Evolutionary conservation across 768 basidiomycete species (phyloP), one percentile per base, ranked within the genome.

Genomic region (Podaxis sp.): DNA sequence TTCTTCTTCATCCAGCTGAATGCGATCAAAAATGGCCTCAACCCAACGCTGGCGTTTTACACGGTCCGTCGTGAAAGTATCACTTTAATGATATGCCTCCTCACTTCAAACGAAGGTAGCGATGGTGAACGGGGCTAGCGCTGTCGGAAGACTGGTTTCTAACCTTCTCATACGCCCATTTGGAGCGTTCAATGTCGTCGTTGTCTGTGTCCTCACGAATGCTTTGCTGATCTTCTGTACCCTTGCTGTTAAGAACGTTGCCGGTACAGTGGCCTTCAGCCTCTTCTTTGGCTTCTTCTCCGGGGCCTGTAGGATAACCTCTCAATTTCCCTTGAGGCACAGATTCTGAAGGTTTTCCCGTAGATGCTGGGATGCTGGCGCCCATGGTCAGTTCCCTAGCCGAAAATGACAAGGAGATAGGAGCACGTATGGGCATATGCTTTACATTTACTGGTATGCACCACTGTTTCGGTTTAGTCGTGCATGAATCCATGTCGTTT

Each of bases 1-100:
- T 73, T 84, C 17, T 86, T 84, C 70, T 87, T 82, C 67, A 66
- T 87, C 6, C 86, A 88, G 64, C 69, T 86, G 12, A 79, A 82
- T 61, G 77, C 85, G 0, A 73, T 82, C 29, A 71, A 75, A 54
- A 82, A 83, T 59, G 79, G 80, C 0, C 74, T 83, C 41, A 69
- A 73, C 15, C 69, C 76, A 8, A 72, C 69, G n/a, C 73, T 87
- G 4, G 82, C 86, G 0, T 87, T 88, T 63, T 86, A 86, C 63
- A 79, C 79, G 33, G 86, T 86, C 41, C 13, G 41, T 43, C n/a
- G 12, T 17, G 13, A 43, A 61, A 29, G 74, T 71, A 61, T 33
- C n/a, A 41, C 22, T 40, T 59, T 59, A 41, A 13, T 15, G 12
- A 38, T 43, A 15, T 49, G 33, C 33, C 9, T 36, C 22, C 33